A percentile compares a stretch with the other conserved stretches of the same genome.
phyloP scores from a whole-genome alignment of 164 flowering plant genomes.

The Macadamia tetraphylla region DNA sequence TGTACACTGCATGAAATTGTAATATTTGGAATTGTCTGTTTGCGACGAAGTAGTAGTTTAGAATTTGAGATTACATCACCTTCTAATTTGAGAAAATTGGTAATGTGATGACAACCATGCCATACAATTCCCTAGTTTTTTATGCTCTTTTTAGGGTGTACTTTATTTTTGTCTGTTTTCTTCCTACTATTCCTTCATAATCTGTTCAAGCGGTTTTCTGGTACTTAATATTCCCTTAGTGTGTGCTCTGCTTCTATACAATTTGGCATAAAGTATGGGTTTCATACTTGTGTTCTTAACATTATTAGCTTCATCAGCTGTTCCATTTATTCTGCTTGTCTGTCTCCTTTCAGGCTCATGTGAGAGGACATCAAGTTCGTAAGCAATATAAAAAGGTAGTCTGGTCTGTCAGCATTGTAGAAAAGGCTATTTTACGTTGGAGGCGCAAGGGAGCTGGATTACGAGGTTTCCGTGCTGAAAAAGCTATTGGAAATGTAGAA shows the following conservation, averaged over 20 bases:
- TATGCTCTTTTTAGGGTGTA: too few species aligned
- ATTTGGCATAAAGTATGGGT: not conserved
- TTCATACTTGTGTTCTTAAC: not conserved
- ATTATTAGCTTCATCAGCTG: not conserved
- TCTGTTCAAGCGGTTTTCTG: too few species aligned
- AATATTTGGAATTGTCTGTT: too few species aligned
- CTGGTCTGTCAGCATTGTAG: conserved; percentile 84
- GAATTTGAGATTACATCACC: too few species aligned
- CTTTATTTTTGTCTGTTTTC: too few species aligned
- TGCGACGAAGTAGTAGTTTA: not conserved
- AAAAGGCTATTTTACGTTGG: conserved; percentile 89
- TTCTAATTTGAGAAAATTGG: not conserved
- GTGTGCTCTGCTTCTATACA: too few species aligned
- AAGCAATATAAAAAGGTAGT: conserved; percentile 57
- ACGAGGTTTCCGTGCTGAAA: conserved; percentile 54
- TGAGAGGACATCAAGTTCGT: conserved; percentile 76
- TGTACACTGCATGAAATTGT: too few species aligned
- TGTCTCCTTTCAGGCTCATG: conserved; percentile 54
- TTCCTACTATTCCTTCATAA: too few species aligned
- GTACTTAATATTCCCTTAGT: too few species aligned
- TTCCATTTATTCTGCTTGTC: conserved; percentile 4
- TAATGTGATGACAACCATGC: too few species aligned
- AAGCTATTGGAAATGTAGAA: conserved; percentile 12
- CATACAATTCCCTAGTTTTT: too few species aligned
- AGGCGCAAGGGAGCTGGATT: conserved; percentile 67